Evolutionary conservation across 192 early-diverging fungal species (phyloP), one percentile per base, ranked within the genome.

Genomic region (Phlyctochytrium planicorne): DNA sequence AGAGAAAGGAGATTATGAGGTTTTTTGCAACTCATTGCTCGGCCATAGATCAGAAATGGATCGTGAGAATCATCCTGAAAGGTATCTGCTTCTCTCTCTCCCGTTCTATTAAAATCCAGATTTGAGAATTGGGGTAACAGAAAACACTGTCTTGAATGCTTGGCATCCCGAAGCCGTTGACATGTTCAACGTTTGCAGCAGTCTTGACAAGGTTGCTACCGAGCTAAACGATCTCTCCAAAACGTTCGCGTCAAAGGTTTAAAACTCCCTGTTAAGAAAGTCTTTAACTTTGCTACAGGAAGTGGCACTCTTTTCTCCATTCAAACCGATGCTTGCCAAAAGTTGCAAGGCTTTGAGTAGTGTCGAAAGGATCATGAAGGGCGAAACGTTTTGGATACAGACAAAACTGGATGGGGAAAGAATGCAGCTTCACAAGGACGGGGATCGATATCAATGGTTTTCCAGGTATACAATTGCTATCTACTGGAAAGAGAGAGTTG

Each of bases 401-500:
- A 86, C 89, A n/a, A 94, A 94, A 62, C 63, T 93, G 1, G 92
- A 94, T 64, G 92, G 92, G 1, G 92, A 93, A 63, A 75, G 92
- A 52, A 78, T 90, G 0, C 88, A 89, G 65, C 67, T 91, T 59
- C 91, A 94, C 60, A 81, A 79, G 71, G 75, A 83, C 33, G 76
- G 81, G 53, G 70, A 69, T 33, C 83, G 80, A 70, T 90, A 85
- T 37, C 79, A 81, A 71, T 84, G 79, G 77, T 72, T 47, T 20
- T 79, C 71, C 25, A 75, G 72, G 68, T 78, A 29, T 24, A 12
- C 1, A 36, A 62, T 23, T 60, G n/a, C n/a, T n/a, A n/a, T n/a
- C n/a, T n/a, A n/a, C n/a, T n/a, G n/a, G n/a, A n/a, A n/a, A n/a
- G n/a, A n/a, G n/a, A n/a, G 70, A 36, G 27, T 53, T 63, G 30